phyloP scores from a whole-genome alignment of 345 rosid species.

The Hypericum androsaemum region DNA sequence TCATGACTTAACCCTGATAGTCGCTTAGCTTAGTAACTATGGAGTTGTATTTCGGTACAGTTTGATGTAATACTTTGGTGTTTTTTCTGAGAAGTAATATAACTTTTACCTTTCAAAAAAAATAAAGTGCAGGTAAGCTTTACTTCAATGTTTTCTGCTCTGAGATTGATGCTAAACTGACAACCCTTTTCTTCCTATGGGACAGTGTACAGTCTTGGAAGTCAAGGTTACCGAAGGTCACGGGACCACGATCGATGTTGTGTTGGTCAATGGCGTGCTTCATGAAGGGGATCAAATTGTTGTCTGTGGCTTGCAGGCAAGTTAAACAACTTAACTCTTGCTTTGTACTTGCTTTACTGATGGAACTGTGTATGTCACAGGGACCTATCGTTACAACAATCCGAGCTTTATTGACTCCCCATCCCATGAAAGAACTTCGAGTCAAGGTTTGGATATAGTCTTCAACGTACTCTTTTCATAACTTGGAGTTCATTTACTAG shows the following conservation, averaged over 20 bases:
- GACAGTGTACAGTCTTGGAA: constrained; percentile 92
- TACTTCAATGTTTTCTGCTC: constrained; percentile 14
- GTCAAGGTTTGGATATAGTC: constrained; percentile 55
- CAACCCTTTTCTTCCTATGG: neutral
- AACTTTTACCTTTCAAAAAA: too few relatives aligned
- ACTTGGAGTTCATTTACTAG: neutral
- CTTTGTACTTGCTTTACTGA: constrained; percentile 6
- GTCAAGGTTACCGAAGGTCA: constrained; percentile 92
- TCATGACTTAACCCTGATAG: too few relatives aligned
- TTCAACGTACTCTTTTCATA: too few relatives aligned
- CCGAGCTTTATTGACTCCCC: constrained; percentile 89
- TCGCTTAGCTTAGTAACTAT: too few relatives aligned
- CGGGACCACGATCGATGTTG: constrained; percentile 94
- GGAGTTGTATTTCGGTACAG: too few relatives aligned
- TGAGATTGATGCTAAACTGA: constrained; percentile 16
- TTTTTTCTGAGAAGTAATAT: too few relatives aligned
- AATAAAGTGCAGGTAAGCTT: constrained; percentile 63
- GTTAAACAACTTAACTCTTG: constrained; percentile 13
- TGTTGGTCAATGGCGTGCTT: constrained; percentile 77
- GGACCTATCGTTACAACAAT: constrained; percentile 80
- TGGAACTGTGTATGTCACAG: constrained; percentile 30
- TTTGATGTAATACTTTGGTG: too few relatives aligned
- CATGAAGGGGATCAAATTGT: constrained; percentile 94
- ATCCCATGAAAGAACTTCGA: constrained; percentile 95
- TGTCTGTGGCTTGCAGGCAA: constrained; percentile 90